Percentiles rank a stretch among this genome's conserved stretches.
Conservation (phyloP, 208 protist genomes). For the Trypanosoma rangeli region DNA sequence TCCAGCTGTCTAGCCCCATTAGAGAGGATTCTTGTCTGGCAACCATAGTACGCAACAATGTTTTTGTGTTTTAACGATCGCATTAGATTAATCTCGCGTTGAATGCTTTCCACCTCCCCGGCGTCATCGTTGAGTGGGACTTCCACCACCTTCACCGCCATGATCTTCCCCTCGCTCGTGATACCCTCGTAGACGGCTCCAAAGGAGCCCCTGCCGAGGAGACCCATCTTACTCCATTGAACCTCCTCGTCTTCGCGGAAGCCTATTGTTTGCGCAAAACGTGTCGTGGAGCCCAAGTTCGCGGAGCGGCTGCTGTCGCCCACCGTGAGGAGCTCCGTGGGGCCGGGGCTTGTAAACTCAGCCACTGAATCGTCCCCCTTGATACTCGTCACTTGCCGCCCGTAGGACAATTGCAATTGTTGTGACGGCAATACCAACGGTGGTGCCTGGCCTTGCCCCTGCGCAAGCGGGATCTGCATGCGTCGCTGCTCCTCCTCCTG, state of each 20-base stretch:
- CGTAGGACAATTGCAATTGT: constrained; percentile 36
- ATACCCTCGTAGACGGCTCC: constrained; percentile 91
- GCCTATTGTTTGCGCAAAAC: constrained; percentile 34
- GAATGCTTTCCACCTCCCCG: constrained; percentile 54
- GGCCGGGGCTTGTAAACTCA: background rate
- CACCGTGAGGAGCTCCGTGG: background rate
- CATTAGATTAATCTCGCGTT: constrained; percentile 89
- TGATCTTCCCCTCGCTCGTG: constrained; percentile 75
- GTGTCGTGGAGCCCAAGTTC: constrained; percentile 36
- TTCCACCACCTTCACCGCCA: constrained; percentile 90
- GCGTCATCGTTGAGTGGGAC: constrained; percentile 60
- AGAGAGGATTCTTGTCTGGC: constrained; percentile 55
- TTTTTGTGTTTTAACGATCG: constrained; percentile 77
- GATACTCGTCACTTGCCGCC: background rate
- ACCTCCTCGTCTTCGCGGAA: constrained; percentile 54
- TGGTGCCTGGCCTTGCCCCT: background rate
- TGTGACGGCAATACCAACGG: background rate
- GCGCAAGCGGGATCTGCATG: background rate
- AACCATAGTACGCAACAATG: constrained; percentile 91
- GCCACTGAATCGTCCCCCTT: constrained; percentile 1
- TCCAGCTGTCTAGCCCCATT: constrained; percentile 69
- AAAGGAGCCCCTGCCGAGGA: constrained; percentile 86
- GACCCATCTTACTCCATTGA: constrained; percentile 71
- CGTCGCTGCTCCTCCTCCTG: constrained; percentile 16
- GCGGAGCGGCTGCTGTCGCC: constrained; percentile 33